Base-by-base conservation (phyloP, 148 eudicot species). In the Amaranthus palmeri region DNA sequence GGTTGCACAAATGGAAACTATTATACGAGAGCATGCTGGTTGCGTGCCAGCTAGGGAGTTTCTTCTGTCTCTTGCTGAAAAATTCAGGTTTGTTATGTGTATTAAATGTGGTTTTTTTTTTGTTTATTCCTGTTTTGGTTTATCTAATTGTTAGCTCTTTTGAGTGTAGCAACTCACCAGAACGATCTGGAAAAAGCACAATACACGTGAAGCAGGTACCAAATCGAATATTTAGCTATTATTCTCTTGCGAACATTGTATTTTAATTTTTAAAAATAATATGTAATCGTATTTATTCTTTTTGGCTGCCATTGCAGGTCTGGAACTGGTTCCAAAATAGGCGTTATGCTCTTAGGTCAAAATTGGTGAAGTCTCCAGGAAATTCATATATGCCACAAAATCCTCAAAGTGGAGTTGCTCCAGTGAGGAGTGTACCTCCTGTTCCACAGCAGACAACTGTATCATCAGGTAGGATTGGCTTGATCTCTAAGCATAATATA, bases 241-340 rank as follows among this genome's bases (percentile, higher is more conserved):
- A 18, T 43, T 14, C 8, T 3, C 10, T 6, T 6, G 9, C 42
- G 12, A 36, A 9, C 61, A 44, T 5, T 4, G 1, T 46, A 1
- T 58, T 25, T 25, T 66, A 15, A 8, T 14, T 36, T 49, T 76
- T 64, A 12, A 1, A 4, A 46, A 60, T 62, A 57, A 60, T 57
- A 44, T 61, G 61, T 40, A 54, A 76, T 71, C 56, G 65, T 36
- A 18, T 47, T 25, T 8, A 57, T 61, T 36, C 50, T 62, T 63
- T 51, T 13, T 63, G 3, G 45, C 9, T 53, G 47, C 63, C 53
- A 15, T 13, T 78, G 58, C 66, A 93, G 98, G 92, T 92, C 17
- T 96, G 96, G 97, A 96, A 90, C 74, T 96, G 99, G 99, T 96
- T 96, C 78, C 99, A 96, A 60, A 96, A 96, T 79, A 90, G 91